These are phyloP conservation scores for Verticillium longisporum DNA, from an alignment of 2,329 filamentous ascomycete genomes.

Conservation along the genomic window DNA sequence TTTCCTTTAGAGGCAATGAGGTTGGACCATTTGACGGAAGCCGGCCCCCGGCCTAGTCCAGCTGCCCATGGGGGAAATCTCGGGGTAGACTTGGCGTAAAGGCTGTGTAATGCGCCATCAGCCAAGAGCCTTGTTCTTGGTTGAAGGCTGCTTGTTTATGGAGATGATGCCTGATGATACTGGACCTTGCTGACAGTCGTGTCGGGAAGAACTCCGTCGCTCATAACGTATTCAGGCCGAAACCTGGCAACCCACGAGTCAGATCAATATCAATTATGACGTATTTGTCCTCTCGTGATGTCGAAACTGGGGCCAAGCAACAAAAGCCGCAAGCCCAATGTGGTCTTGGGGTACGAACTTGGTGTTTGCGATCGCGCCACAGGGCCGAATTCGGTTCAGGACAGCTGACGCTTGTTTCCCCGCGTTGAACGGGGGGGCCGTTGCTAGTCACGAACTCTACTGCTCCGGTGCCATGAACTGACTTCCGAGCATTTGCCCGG, in stretches of 20 bases:
- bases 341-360: background rate
- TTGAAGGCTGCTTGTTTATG: background rate
- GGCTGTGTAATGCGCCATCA: background rate
- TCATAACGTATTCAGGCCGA: too few species aligned
- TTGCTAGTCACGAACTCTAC: background rate
- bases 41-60: background rate
- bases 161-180: background rate
- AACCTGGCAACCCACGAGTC: background rate
- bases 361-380: background rate
- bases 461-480: background rate
- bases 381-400: background rate
- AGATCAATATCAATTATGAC: background rate
- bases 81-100: background rate
- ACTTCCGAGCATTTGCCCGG: background rate
- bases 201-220: too few species aligned
- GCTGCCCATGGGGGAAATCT: background rate
- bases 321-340: background rate
- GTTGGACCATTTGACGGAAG: background rate
- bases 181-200: too few species aligned
- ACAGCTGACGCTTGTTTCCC: background rate
- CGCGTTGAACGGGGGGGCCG: background rate
- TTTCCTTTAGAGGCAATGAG: background rate
- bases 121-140: background rate
- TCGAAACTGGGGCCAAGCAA: background rate
- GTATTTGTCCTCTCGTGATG: background rate